Conservation (phyloP, 2,329 filamentous ascomycete genomes). For the Corniculantispora saksenae region DNA sequence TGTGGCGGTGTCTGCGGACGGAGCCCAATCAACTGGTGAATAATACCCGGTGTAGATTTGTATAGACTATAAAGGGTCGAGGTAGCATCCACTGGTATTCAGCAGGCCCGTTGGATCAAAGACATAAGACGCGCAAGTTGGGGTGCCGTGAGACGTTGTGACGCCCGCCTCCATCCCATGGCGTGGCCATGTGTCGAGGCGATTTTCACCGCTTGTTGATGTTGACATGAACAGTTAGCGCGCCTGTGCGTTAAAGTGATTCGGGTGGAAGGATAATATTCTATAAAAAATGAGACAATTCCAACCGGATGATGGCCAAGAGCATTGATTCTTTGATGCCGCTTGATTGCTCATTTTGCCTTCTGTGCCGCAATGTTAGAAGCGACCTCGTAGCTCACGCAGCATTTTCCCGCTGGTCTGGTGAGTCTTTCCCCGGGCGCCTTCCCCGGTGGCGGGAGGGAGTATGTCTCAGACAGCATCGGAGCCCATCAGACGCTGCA, state of each 20-base stretch:
- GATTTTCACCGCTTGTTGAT: constrained; percentile 18
- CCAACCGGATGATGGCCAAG: neutral
- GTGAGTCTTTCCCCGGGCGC: neutral
- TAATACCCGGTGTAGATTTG: neutral
- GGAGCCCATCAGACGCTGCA: constrained; percentile 2
- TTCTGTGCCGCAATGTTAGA: too few relatives aligned
- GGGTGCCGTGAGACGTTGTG: neutral
- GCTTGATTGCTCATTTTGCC: neutral
- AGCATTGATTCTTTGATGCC: neutral
- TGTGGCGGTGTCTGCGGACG: neutral
- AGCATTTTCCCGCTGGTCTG: neutral
- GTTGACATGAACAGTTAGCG: neutral
- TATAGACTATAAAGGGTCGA: neutral
- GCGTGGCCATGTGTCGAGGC: constrained; percentile 7
- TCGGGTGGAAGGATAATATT: neutral
- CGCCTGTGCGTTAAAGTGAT: neutral
- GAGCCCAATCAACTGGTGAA: neutral
- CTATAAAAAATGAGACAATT: neutral
- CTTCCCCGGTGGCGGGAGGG: constrained; percentile 6
- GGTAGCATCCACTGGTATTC: neutral
- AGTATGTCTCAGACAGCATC: constrained; percentile 15
- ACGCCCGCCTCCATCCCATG: constrained; percentile 6
- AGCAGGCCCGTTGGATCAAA: constrained; percentile 5
- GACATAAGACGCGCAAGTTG: neutral
- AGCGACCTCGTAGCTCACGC: neutral